Percentiles rank a stretch among this genome's conserved stretches.
Conservation (phyloP, 2,329 filamentous ascomycete species). For the Tolypocladium capitatum region DNA sequence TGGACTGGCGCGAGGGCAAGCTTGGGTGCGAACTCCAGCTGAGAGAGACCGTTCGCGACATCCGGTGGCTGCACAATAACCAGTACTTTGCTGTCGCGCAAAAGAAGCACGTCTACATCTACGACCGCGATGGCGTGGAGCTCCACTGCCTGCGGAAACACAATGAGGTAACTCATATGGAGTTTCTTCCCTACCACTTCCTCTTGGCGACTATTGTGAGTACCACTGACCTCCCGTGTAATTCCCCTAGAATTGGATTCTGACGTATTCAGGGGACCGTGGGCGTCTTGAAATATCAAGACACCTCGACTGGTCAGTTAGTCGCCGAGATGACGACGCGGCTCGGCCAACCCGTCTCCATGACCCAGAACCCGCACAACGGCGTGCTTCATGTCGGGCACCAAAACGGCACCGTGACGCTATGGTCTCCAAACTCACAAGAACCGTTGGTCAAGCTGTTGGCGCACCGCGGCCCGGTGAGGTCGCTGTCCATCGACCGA, state of each 20-base stretch:
- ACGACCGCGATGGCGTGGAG: slow-evolving; percentile 82
- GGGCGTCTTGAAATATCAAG: slow-evolving; percentile 85
- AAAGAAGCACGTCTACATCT: slow-evolving; percentile 95
- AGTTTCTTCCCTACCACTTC: slow-evolving; percentile 94
- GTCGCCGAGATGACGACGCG: slow-evolving; percentile 77
- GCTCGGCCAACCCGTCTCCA: slow-evolving; percentile 68
- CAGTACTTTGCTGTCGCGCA: slow-evolving; percentile 91
- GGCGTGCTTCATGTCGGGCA: slow-evolving; percentile 86
- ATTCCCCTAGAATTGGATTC: background rate
- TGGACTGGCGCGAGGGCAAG: slow-evolving; percentile 92
- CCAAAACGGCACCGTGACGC: slow-evolving; percentile 83
- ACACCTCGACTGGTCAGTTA: slow-evolving; percentile 83
- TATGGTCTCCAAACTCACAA: slow-evolving; percentile 89
- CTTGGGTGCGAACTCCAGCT: slow-evolving; percentile 85
- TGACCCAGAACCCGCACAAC: slow-evolving; percentile 84
- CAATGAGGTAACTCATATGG: slow-evolving; percentile 81
- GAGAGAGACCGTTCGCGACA: slow-evolving; percentile 79
- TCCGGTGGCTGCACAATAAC: slow-evolving; percentile 87
- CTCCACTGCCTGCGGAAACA: slow-evolving; percentile 85
- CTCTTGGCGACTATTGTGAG: slow-evolving; percentile 72
- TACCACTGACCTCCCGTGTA: slow-evolving; percentile 6
- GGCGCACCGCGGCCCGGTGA: slow-evolving; percentile 78
- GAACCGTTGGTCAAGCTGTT: slow-evolving; percentile 84
- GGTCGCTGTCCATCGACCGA: slow-evolving; percentile 71
- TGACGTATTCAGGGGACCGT: slow-evolving; percentile 45